Evolutionary conservation across 768 basidiomycete genomes (phyloP).

Genomic region (Tulasnella sp.): DNA sequence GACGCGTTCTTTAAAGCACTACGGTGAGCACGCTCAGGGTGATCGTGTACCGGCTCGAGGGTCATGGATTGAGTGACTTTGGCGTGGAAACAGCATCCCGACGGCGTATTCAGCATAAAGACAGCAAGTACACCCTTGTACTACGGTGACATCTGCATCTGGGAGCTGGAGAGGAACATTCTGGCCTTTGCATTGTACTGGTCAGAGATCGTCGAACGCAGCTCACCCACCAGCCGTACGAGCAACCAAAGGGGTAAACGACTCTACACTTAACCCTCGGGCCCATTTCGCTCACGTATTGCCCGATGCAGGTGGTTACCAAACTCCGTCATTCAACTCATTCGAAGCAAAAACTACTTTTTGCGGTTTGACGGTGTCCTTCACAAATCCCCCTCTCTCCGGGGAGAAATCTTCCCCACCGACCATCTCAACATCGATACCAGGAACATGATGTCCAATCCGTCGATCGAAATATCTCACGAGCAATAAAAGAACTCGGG

Average conservation of each 20-base stretch:
- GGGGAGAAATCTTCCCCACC: too few relatives aligned
- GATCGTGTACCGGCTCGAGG: not conserved
- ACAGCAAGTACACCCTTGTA: constrained; percentile 5
- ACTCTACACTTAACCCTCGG: too few relatives aligned
- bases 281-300: not conserved
- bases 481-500: too few relatives aligned
- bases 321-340: not conserved
- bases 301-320: not conserved
- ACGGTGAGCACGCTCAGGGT: not conserved
- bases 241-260: constrained; percentile 28
- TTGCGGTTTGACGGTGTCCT: constrained; percentile 18
- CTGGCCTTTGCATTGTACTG: not conserved
- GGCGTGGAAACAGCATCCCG: not conserved
- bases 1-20: constrained; percentile 27
- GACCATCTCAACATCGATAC: too few relatives aligned
- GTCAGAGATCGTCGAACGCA: not conserved
- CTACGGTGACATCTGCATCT: constrained; percentile 6
- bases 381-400: too few relatives aligned
- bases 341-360: not conserved
- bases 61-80: not conserved
- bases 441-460: too few relatives aligned
- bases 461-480: too few relatives aligned
- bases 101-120: constrained; percentile 21
- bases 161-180: not conserved
- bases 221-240: constrained; percentile 27